Evolutionary conservation across 2,329 filamentous ascomycete genomes (phyloP).

Genomic region (Penicillium vulpinum): DNA sequence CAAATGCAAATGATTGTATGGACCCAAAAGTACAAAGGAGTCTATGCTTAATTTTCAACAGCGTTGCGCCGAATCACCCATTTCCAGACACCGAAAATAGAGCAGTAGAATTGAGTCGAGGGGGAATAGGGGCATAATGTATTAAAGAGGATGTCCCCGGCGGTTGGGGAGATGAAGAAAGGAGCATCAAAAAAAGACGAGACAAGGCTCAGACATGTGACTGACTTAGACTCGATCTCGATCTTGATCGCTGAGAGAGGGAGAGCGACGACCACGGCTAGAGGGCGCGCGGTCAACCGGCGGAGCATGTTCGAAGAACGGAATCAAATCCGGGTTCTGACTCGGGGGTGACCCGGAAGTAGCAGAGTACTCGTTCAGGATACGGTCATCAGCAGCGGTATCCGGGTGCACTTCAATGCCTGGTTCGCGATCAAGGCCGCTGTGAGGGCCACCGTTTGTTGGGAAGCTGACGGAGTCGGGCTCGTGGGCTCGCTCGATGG

Average conservation of each 20-base stretch:
- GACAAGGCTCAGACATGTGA: constrained; percentile 17
- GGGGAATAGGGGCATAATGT: not conserved
- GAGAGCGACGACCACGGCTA: constrained; percentile 38
- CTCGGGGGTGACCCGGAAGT: constrained; percentile 45
- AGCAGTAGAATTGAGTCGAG: not conserved
- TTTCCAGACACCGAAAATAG: constrained; percentile 4
- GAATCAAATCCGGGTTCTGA: constrained; percentile 48
- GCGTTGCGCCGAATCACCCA: constrained; percentile 1
- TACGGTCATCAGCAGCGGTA: constrained; percentile 47
- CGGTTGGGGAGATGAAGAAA: not conserved
- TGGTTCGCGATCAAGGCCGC: constrained; percentile 42
- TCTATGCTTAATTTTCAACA: constrained; percentile 7
- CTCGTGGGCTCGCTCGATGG: constrained; percentile 50
- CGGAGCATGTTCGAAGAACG: constrained; percentile 46
- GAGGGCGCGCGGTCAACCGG: constrained; percentile 33
- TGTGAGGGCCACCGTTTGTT: constrained; percentile 33
- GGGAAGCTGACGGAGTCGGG: constrained; percentile 38
- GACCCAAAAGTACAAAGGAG: constrained; percentile 2
- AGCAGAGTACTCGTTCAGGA: constrained; percentile 40
- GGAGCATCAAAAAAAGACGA: not conserved
- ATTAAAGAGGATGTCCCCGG: constrained; percentile 1
- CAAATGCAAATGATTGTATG: constrained; percentile 9
- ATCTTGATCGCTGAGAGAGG: constrained; percentile 39
- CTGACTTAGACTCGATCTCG: constrained; percentile 39
- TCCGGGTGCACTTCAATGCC: constrained; percentile 52